phyloP scores from a whole-genome alignment of 2,329 filamentous ascomycete genomes.

The Penicillium sp. region DNA sequence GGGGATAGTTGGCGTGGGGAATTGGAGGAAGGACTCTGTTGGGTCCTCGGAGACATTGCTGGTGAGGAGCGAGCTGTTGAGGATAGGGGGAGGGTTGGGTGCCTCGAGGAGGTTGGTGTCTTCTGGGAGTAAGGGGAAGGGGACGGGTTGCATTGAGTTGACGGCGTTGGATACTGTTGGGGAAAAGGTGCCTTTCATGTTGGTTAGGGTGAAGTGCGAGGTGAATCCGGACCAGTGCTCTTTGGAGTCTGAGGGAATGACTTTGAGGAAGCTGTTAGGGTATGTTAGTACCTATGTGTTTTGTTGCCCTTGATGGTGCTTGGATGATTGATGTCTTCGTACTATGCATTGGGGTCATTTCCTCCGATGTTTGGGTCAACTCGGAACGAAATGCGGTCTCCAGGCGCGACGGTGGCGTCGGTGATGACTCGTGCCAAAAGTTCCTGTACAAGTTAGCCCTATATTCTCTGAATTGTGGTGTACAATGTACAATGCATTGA shows the following conservation, averaged over 20 bases:
- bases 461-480: background rate
- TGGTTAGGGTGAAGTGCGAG: constrained; percentile 65
- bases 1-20: constrained; percentile 30
- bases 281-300: background rate
- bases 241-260: constrained; percentile 57
- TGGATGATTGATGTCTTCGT: constrained; percentile 28
- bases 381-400: constrained; percentile 47
- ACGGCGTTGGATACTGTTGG: constrained; percentile 34
- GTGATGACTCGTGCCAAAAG: constrained; percentile 44
- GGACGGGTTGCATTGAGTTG: constrained; percentile 19
- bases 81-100: background rate
- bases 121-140: constrained; percentile 5
- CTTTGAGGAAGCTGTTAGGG: constrained; percentile 57
- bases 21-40: constrained; percentile 19
- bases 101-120: constrained; percentile 12
- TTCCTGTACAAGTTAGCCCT: constrained; percentile 34
- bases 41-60: constrained; percentile 38
- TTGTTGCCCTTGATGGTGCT: background rate
- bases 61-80: constrained; percentile 7
- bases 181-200: constrained; percentile 64
- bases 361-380: constrained; percentile 48
- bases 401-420: constrained; percentile 39
- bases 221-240: constrained; percentile 54
- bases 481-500: background rate
- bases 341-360: constrained; percentile 59